Evolutionary conservation across 768 basidiomycete species (phyloP), one percentile per base, ranked within the genome.

Genomic region (Tephrocybe rancida): DNA sequence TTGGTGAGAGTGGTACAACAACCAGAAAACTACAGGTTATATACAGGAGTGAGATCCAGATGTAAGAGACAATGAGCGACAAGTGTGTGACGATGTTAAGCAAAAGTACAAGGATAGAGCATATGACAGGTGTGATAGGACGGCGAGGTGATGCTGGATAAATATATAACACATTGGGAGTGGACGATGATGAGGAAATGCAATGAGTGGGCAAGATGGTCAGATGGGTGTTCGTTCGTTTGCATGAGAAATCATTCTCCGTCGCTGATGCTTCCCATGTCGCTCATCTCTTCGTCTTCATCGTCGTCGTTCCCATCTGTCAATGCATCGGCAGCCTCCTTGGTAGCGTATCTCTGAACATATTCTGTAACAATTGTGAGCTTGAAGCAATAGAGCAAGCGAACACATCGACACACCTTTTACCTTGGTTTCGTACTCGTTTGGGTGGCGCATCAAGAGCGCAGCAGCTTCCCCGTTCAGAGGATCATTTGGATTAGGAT

Each of bases 401-500:
- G 26, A 37, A 25, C 44, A 22, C 27, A 24, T 34, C 19, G 61
- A 34, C 80, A 27, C 64, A 89, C 92, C 93, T 76, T 94, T 93
- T 52, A 99, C 95, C 68, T 92, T 96, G 21, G 81, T 81, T 59
- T 96, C 94, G 64, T 99, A 99, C 58, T 93, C 89, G 69, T 95
- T 94, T 29, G 95, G 95, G 67, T 98, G 95, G 25, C 96, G 89
- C 92, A 98, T 95, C 57, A 98, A 82, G 32, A 99, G 78, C 1
- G 96, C 94, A 8, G 97, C 97, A 18, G 97, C 97, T 73, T 99
- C 97, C 29, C 96, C 96, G 60, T 99, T 99, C 48, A 98, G 76
- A 3, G 97, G 97, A 68, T 99, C 97, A 56, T 95, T 94, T 11
- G 97, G 96, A 70, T 99, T 99, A 57, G 97, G 97, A 70, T 99